Evolutionary conservation across 768 basidiomycete genomes (phyloP).

Genomic region (Mycena vulgaris): DNA sequence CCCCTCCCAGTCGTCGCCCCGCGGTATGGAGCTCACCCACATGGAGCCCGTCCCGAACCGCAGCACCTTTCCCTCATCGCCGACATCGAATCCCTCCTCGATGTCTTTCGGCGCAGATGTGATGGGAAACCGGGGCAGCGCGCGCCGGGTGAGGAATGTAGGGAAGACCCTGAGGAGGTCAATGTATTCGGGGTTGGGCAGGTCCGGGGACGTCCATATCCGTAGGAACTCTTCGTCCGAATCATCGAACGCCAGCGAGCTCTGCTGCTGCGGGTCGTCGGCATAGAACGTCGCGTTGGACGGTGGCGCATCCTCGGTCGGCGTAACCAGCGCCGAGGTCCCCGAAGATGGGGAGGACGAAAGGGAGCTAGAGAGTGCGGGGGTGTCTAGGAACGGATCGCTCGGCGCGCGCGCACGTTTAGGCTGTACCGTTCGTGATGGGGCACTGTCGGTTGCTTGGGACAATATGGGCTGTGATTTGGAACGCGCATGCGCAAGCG

Average conservation of each 20-base stretch:
- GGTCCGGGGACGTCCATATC: constrained; percentile 86
- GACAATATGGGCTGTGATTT: constrained; percentile 69
- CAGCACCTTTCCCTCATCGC: constrained; percentile 69
- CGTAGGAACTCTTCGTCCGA: constrained; percentile 73
- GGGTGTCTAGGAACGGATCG: constrained; percentile 86
- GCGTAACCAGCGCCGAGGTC: constrained; percentile 48
- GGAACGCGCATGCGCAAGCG: constrained; percentile 65
- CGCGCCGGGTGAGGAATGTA: constrained; percentile 76
- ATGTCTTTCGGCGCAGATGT: constrained; percentile 61
- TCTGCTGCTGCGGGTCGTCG: constrained; percentile 45
- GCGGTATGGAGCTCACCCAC: constrained; percentile 77
- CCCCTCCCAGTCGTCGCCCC: constrained; percentile 79
- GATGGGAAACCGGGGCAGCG: constrained; percentile 81
- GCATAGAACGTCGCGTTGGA: constrained; percentile 30
- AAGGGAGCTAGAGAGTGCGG: constrained; percentile 68
- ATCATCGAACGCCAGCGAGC: constrained; percentile 41
- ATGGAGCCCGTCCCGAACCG: constrained; percentile 88
- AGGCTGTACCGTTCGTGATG: constrained; percentile 61
- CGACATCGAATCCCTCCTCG: constrained; percentile 78
- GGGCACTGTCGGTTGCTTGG: constrained; percentile 55
- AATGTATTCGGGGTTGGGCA: constrained; percentile 81
- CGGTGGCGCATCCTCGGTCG: constrained; percentile 11
- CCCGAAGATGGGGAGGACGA: constrained; percentile 68
- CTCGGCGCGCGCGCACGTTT: constrained; percentile 83
- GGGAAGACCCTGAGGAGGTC: constrained; percentile 84